Conservation (phyloP, 805 yeast species). For the Wickerhamomyces rabaulensis region DNA sequence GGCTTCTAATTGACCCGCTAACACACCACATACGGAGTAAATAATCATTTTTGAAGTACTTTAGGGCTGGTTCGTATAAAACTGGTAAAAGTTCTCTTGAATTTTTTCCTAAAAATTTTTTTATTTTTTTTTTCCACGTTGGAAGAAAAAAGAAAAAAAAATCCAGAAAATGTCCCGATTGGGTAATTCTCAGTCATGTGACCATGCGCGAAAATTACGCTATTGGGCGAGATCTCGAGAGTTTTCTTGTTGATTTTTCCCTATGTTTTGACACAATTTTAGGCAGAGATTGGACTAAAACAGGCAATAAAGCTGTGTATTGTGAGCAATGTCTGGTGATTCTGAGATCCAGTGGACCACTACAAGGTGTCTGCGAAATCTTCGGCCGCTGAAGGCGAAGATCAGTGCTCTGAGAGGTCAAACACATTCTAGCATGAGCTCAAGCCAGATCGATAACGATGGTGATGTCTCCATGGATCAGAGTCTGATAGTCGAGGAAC, state of each 20-base stretch:
- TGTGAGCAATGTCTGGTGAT: neutral
- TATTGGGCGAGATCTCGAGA: neutral
- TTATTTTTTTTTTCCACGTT: slow-evolving; percentile 7
- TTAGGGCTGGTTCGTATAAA: neutral
- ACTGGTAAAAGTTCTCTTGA: neutral
- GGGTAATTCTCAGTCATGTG: no score
- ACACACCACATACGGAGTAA: slow-evolving; percentile 11
- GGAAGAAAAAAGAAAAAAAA: slow-evolving; percentile 3
- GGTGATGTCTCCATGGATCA: slow-evolving; percentile 2
- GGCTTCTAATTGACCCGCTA: neutral
- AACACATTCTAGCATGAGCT: neutral
- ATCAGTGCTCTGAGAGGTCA: slow-evolving; percentile 5
- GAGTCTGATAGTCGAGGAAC: slow-evolving; percentile 8
- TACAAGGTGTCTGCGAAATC: slow-evolving; percentile 7
- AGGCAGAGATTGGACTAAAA: neutral
- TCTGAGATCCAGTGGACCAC: neutral
- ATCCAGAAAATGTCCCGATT: neutral
- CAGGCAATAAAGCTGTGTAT: neutral
- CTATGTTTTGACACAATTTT: neutral
- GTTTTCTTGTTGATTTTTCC: neutral
- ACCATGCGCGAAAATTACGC: neutral
- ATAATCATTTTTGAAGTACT: slow-evolving; percentile 11
- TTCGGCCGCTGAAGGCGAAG: slow-evolving; percentile 14
- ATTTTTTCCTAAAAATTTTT: slow-evolving; percentile 2
- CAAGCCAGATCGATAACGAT: neutral